These are phyloP conservation scores for Zelopaecilomyces penicillatus DNA, from an alignment of 2,329 filamentous ascomycete species.

Conservation along the genomic window DNA sequence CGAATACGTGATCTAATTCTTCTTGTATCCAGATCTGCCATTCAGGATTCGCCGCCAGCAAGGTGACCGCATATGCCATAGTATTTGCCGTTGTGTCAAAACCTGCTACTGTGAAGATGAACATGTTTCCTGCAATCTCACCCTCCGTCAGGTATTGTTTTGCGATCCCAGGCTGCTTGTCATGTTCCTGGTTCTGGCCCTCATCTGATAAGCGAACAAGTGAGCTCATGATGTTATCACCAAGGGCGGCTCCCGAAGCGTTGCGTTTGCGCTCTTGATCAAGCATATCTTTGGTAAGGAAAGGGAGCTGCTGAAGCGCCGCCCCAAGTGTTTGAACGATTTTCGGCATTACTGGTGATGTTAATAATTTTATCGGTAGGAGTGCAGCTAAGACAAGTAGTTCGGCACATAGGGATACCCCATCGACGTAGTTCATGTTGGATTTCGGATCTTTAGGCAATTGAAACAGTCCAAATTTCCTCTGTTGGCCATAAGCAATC, in stretches of 20 bases:
- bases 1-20: constrained; percentile 30
- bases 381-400: background rate
- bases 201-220: background rate
- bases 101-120: constrained; percentile 37
- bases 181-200: background rate
- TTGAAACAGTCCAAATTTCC: background rate
- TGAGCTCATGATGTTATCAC: background rate
- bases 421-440: background rate
- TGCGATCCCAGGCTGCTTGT: background rate
- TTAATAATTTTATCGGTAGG: background rate
- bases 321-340: background rate
- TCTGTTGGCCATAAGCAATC: background rate
- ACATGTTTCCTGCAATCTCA: constrained; percentile 29
- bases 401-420: background rate
- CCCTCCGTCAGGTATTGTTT: constrained; percentile 10
- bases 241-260: background rate
- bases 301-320: background rate
- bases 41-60: constrained; percentile 36
- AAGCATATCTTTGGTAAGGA: background rate
- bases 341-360: background rate
- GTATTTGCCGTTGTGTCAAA: constrained; percentile 43
- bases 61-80: constrained; percentile 37
- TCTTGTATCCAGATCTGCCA: constrained; percentile 44
- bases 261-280: background rate
- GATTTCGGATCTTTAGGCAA: background rate